Conservation (phyloP, 1,284 basidiomycete species). For the Microbotryum silenes-acaulis region DNA sequence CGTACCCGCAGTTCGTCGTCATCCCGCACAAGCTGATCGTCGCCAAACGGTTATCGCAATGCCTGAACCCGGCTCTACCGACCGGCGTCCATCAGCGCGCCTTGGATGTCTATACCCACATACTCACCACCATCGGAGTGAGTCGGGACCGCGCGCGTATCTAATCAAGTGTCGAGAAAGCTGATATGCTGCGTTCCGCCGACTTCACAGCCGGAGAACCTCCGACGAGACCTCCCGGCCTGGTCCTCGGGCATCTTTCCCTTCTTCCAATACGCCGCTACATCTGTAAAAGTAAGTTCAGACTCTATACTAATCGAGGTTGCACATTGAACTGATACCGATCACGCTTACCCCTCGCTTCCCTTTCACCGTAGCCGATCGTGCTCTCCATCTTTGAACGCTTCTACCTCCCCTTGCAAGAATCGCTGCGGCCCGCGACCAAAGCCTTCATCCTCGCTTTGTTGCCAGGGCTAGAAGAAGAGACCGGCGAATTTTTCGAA, state of each 20-base stretch:
- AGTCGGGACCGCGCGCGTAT: slow-evolving; percentile 37
- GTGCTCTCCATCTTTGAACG: slow-evolving; percentile 80
- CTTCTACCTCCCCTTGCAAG: slow-evolving; percentile 79
- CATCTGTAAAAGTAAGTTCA: slow-evolving; percentile 68
- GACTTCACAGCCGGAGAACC: slow-evolving; percentile 62
- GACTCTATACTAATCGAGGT: not conserved
- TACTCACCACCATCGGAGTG: slow-evolving; percentile 81
- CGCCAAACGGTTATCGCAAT: slow-evolving; percentile 90
- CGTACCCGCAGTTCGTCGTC: slow-evolving; percentile 82
- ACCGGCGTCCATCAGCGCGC: slow-evolving; percentile 95
- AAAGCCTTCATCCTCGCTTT: slow-evolving; percentile 90
- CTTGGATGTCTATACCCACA: slow-evolving; percentile 88
- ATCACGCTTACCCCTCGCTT: not conserved
- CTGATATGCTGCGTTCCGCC: not conserved
- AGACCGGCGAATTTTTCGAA: slow-evolving; percentile 93
- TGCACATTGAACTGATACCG: not conserved
- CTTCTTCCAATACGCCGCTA: slow-evolving; percentile 96
- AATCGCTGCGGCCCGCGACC: slow-evolving; percentile 73
- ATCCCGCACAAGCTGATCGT: slow-evolving; percentile 93
- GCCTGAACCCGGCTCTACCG: slow-evolving; percentile 91
- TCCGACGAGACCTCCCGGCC: slow-evolving; percentile 76
- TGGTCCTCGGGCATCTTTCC: slow-evolving; percentile 97
- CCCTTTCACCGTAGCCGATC: slow-evolving; percentile 52
- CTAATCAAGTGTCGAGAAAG: not conserved
- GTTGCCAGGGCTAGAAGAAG: slow-evolving; percentile 89